Conservation (phyloP, 805 yeast genomes). For the Teunomyces pallodes region DNA sequence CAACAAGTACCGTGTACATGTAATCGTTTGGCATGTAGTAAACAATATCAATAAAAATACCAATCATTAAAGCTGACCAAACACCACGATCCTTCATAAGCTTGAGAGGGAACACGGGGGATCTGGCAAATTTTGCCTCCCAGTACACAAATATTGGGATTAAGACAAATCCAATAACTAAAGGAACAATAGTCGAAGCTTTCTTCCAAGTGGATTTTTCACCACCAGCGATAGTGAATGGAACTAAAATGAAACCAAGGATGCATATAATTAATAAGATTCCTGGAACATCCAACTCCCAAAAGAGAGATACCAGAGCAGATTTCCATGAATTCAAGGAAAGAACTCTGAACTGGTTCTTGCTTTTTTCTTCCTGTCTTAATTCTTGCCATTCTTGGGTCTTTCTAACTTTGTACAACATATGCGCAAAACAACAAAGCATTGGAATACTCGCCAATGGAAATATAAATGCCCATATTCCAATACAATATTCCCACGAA, state of each 20-base stretch:
- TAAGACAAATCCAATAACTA: constrained; percentile 62
- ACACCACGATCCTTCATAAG: constrained; percentile 67
- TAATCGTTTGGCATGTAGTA: constrained; percentile 71
- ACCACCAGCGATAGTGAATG: constrained; percentile 78
- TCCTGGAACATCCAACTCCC: constrained; percentile 68
- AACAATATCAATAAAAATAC: constrained; percentile 56
- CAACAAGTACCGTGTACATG: constrained; percentile 63
- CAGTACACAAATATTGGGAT: constrained; percentile 57
- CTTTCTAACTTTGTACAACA: constrained; percentile 53
- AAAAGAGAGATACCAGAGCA: constrained; percentile 44
- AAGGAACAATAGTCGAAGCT: constrained; percentile 64
- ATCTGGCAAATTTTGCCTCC: constrained; percentile 54
- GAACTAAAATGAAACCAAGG: constrained; percentile 65
- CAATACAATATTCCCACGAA: constrained; percentile 66
- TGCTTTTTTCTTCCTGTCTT: constrained; percentile 30
- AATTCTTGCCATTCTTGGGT: constrained; percentile 50
- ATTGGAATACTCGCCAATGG: constrained; percentile 64
- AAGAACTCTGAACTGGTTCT: constrained; percentile 10
- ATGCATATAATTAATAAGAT: constrained; percentile 51
- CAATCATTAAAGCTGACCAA: constrained; percentile 64
- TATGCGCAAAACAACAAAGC: constrained; percentile 49
- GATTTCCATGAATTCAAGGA: constrained; percentile 25
- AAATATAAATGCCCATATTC: constrained; percentile 77
- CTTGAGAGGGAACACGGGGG: constrained; percentile 62
- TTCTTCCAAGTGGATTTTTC: constrained; percentile 50